Base-by-base conservation (phyloP, 805 yeast genomes). In the Wickerhamomyces chaumierensis region DNA sequence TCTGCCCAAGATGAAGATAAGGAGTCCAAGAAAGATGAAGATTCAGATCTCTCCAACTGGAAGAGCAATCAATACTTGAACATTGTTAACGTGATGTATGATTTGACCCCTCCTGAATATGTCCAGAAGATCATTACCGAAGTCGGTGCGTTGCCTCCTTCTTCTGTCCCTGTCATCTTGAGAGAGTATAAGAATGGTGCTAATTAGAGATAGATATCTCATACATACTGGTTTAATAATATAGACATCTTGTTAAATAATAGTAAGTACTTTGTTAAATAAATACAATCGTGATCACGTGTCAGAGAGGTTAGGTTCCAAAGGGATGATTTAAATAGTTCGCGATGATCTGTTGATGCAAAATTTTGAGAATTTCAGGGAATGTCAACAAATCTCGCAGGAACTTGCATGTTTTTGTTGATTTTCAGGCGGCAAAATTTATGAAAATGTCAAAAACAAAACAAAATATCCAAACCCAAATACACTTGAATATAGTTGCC, bases 141-240 rank as follows among this genome's bases (percentile, higher is more conserved):
- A 59, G 76, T 90, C 46, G 98, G 98, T 21, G 85, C 95, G 3
- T 69, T 92, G 48, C 98, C 98, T 11, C 95, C 98, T 33, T 82
- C 94, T n/a, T 86, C 97, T 2, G 97, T 92, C 41, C 98, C 98
- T 20, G 97, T 92, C 36, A 85, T 92, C 44, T 66, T 92, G 51
- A 75, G 97, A 62, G 98, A 92, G 60, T 92, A 90, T 60, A 85
- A 86, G 34, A 42, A 49, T 5, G 29, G 29, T 25, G 29, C 29
- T 25, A 25, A 25, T 25, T 25, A 25, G n/a, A 25, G n/a, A 7
- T 14, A 9, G 29, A 14, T 11, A 9, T 7, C 25, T 21, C 25
- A 7, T 21, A 21, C 25, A n/a, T n/a, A n/a, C n/a, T n/a, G n/a
- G n/a, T n/a, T n/a, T n/a, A n/a, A n/a, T n/a, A n/a, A n/a, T n/a